Conservation (phyloP, 2,329 filamentous ascomycete species). For the Fusarium sp. region DNA sequence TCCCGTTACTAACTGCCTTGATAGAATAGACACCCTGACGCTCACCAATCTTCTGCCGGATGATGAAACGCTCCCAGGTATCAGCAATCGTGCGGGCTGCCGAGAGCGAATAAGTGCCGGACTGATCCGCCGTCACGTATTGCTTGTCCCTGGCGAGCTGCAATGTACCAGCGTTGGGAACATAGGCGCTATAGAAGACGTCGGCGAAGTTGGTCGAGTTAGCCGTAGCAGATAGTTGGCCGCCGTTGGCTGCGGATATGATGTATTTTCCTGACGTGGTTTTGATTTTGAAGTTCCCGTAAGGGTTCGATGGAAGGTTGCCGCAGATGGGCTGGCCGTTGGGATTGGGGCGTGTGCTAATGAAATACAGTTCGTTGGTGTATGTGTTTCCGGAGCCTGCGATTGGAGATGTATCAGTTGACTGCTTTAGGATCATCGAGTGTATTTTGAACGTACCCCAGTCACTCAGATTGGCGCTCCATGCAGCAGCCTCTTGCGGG, state of each 20-base stretch:
- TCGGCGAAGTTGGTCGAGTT: background rate
- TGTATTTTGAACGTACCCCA: background rate
- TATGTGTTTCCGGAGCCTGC: background rate
- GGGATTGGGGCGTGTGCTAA: background rate
- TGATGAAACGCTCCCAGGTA: background rate
- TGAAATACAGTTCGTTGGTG: background rate
- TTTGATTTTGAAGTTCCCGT: background rate
- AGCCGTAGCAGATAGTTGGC: background rate
- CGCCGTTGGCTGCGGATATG: background rate
- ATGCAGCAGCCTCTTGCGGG: background rate
- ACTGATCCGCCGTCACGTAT: background rate
- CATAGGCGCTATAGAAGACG: background rate
- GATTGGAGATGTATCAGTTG: background rate
- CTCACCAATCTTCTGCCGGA: background rate
- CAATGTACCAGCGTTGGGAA: background rate
- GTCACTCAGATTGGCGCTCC: background rate
- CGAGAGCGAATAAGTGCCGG: background rate
- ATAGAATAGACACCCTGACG: background rate
- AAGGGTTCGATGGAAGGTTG: background rate
- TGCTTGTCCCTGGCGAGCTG: background rate
- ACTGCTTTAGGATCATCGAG: fast-evolving
- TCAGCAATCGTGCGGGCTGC: background rate
- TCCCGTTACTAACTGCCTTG: background rate
- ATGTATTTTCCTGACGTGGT: background rate
- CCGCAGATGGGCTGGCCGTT: background rate